Evolutionary conservation across 75 land plant species (phyloP), one percentile per base, ranked within the genome.

Genomic region (Selaginella moellendorffii): DNA sequence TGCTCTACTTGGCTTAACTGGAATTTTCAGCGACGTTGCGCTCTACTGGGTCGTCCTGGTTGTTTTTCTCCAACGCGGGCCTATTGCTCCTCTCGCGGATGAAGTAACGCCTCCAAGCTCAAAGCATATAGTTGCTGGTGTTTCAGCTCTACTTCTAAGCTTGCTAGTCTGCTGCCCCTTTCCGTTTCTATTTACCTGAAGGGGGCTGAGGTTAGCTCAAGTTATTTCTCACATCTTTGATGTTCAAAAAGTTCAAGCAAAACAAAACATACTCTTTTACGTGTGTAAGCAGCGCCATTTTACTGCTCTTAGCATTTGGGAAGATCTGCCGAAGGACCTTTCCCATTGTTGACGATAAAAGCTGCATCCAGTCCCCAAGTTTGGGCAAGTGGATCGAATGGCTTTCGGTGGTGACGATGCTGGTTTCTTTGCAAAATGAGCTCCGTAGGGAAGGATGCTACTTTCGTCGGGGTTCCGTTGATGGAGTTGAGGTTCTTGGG

Each of bases 21-120:
- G 96, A 2, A 29, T 90, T 2, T 81, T 90, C 74, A 90, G 61
- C 59, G 97, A 90, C 68, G 83, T 90, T 0, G 79, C 97, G 22
- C 80, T 90, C 58, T 90, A 90, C 30, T 90, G 97, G 97, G 93
- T 82, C 0, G 88, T 69, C 12, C 54, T 87, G 26, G 72, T 84
- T 65, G 72, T 90, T 53, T 84, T 90, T 72, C 71, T 90, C 30
- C 97, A 90, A 60, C 78, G 97, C 59, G 97, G 97, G 0, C 97
- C 97, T 24, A 79, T 84, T 31, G 65, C 88, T 61, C 97, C 97
- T 30, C 82, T 84, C 1, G 68, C 85, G 17, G 88, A 90, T 68
- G 97, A 90, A 71, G 77, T 90, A 31, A 76, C 85, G 1, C 74
- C 79, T 54, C 97, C 93, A 29, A 80, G 82, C 27, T 24, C 75